phyloP scores from a whole-genome alignment of 2,329 filamentous ascomycete species.

The Immersiporthe knoxdaviesiana region DNA sequence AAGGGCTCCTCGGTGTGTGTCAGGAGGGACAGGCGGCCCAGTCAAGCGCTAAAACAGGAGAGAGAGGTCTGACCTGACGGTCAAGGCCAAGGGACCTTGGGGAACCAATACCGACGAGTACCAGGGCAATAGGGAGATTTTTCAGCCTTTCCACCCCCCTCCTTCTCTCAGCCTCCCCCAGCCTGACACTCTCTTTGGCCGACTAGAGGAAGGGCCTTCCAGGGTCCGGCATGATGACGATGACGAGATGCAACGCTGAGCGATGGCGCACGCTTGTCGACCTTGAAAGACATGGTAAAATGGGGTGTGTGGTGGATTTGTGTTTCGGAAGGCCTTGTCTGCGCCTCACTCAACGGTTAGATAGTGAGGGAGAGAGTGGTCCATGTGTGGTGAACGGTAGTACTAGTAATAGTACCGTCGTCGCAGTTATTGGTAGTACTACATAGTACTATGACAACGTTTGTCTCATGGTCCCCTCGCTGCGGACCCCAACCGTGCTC shows the following conservation, averaged over 20 bases:
- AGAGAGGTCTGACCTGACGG: not conserved
- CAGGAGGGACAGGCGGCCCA: slow-evolving; percentile 11
- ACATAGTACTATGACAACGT: not conserved
- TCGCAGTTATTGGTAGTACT: too few species aligned
- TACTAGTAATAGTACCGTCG: too few species aligned
- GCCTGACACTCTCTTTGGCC: not conserved
- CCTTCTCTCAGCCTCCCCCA: not conserved
- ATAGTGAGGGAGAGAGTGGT: too few species aligned
- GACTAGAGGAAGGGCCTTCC: not conserved
- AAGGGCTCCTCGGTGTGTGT: slow-evolving; percentile 11
- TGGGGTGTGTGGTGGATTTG: not conserved
- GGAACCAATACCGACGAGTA: not conserved
- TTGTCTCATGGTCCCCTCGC: not conserved
- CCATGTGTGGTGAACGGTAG: too few species aligned
- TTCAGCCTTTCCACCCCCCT: not conserved
- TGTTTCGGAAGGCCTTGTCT: not conserved
- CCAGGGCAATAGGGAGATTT: not conserved
- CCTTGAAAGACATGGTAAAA: not conserved
- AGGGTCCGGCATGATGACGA: not conserved
- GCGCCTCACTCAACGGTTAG: slow-evolving; percentile 6
- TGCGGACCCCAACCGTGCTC: slow-evolving; percentile 10
- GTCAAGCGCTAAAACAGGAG: slow-evolving; percentile 8
- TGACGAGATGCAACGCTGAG: slow-evolving; percentile 2
- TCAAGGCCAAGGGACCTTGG: not conserved
- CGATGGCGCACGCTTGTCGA: not conserved